Evolutionary conservation across 192 early-diverging fungal species (phyloP), one percentile per base, ranked within the genome.

Genomic region (Pilaira anomala): DNA sequence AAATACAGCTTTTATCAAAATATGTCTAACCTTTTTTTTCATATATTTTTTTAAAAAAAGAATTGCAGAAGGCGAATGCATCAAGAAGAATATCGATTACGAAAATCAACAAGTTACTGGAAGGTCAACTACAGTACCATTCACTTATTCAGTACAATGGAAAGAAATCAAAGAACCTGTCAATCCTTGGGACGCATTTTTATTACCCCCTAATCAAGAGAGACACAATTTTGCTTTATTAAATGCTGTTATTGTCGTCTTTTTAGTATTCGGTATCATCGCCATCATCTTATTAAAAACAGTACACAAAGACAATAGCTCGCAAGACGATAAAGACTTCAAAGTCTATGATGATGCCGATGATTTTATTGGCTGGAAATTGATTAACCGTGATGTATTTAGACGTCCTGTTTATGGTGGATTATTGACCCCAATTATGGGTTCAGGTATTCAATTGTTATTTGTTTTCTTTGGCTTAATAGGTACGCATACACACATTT

Each of bases 311-410:
- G 90, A 92, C 48, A 74, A 74, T 28, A 76, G 11, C 4, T 5
- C 7, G 1, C 56, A 79, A 50, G 81, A 77, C 36, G 78, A 80
- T 36, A 71, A 73, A 30, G 77, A 79, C 7, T 69, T 75, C 66
- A 77, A 76, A 49, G 67, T 69, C 2, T 50, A 57, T 25, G 67
- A 69, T 26, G 67, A 63, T 18, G 44, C 18, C 26, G 87, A 89
- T 44, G 87, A 92, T 22, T 80, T 79, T 11, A 60, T 76, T n/a
- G 87, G 90, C 4, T 92, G 90, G 90, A 88, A 88, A 61, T 74
- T 92, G 39, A 73, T 92, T 30, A 87, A 90, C 33, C 85, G 85
- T 14, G 90, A 92, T 70, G 88, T 92, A 3, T 92, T 92, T 65
- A 74, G 90, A 19, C 72, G 86, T 7, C 90, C 90, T 0, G 68